Conservation (phyloP, 1,284 basidiomycete species). For the Irpex rosettiformis region DNA sequence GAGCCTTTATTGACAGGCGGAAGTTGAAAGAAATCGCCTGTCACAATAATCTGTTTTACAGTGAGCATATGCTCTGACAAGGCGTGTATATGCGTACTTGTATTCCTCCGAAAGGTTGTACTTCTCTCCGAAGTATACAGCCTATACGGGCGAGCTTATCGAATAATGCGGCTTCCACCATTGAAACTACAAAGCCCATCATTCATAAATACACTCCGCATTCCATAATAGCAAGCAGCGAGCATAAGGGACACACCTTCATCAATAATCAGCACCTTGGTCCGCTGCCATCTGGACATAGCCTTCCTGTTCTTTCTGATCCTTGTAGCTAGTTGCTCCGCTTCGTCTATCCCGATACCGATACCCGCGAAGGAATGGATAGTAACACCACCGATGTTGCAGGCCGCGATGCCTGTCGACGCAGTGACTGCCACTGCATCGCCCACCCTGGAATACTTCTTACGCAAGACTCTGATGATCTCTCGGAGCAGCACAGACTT, state of each 20-base stretch:
- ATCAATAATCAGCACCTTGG: constrained; percentile 84
- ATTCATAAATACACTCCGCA: background rate
- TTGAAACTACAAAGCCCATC: constrained; percentile 65
- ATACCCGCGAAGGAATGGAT: constrained; percentile 91
- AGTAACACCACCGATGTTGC: constrained; percentile 88
- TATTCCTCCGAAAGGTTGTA: constrained; percentile 82
- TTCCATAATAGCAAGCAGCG: no score
- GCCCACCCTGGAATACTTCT: constrained; percentile 40
- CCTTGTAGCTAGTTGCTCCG: constrained; percentile 55
- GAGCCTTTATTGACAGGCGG: constrained; percentile 75
- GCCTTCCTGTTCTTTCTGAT: constrained; percentile 69
- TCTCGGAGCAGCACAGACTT: constrained; percentile 89
- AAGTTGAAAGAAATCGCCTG: constrained; percentile 92
- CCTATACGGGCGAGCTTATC: constrained; percentile 84
- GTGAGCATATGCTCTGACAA: constrained; percentile 1
- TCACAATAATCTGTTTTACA: constrained; percentile 63
- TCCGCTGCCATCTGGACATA: constrained; percentile 67
- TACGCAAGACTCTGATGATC: constrained; percentile 67
- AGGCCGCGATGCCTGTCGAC: constrained; percentile 89
- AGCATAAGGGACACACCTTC: constrained; percentile 58
- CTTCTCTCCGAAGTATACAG: constrained; percentile 50
- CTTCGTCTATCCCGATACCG: constrained; percentile 70
- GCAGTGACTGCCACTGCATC: constrained; percentile 84
- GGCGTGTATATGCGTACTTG: constrained; percentile 49
- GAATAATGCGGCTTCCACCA: constrained; percentile 87